Evolutionary conservation across 352 stramenopile genomes (phyloP).

Genomic region (Thalassiosira mediterranea): DNA sequence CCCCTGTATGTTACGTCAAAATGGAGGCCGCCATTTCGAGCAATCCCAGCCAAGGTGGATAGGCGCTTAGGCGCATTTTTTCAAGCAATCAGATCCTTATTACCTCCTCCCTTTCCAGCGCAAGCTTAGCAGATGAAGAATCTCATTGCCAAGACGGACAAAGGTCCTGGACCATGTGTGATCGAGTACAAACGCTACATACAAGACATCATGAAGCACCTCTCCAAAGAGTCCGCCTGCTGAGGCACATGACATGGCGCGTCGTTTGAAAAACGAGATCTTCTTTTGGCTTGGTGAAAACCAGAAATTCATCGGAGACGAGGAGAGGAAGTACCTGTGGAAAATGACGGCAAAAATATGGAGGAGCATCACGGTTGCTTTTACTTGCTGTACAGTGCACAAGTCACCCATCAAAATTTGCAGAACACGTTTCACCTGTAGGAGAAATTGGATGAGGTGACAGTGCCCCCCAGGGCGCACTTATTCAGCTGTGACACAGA

Average conservation of each 20-base stretch:
- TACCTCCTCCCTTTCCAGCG: background rate
- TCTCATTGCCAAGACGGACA: background rate
- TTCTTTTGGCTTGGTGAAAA: no score
- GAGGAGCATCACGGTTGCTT: background rate
- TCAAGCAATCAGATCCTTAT: background rate
- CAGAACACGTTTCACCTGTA: slow-evolving; percentile 41
- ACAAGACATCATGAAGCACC: background rate
- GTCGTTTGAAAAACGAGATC: no score
- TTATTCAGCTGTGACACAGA: slow-evolving; percentile 39
- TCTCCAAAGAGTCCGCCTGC: background rate
- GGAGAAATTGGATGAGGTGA: background rate
- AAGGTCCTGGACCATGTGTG: background rate
- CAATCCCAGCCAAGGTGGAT: background rate
- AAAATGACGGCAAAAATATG: background rate
- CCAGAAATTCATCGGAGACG: background rate
- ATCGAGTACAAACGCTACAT: background rate
- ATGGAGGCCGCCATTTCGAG: background rate
- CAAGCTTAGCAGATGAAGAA: background rate
- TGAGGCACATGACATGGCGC: background rate
- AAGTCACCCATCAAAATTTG: slow-evolving; percentile 16
- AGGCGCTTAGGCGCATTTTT: background rate
- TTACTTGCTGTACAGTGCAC: slow-evolving; percentile 6
- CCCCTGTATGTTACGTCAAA: background rate
- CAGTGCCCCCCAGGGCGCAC: background rate
- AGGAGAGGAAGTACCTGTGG: background rate